These are phyloP conservation scores for Incumbomyces lentus DNA, from an alignment of 2,329 filamentous ascomycete genomes.

Conservation along the genomic window DNA sequence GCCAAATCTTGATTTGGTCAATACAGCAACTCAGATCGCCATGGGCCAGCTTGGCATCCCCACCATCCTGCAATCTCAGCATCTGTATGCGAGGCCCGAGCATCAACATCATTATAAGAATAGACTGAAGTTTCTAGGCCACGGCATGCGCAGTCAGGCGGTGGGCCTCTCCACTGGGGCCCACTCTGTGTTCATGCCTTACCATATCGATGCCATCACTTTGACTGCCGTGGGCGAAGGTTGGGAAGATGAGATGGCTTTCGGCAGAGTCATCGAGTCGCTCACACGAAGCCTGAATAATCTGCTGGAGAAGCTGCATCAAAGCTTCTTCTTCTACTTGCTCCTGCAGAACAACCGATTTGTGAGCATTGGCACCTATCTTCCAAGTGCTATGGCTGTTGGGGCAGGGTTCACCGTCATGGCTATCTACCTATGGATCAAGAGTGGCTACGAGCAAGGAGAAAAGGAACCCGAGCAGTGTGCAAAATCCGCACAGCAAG, in stretches of 20 bases:
- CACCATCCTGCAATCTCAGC: slow-evolving; percentile 58
- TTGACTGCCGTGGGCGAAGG: slow-evolving; percentile 81
- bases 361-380: slow-evolving; percentile 94
- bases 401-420: slow-evolving; percentile 93
- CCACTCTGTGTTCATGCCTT: slow-evolving; percentile 93
- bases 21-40: slow-evolving; percentile 81
- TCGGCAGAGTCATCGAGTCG: slow-evolving; percentile 81
- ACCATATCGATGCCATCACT: slow-evolving; percentile 93
- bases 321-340: slow-evolving; percentile 99
- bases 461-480: slow-evolving; percentile 19
- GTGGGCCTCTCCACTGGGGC: slow-evolving; percentile 80
- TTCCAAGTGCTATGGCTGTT: slow-evolving; percentile 94
- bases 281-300: slow-evolving; percentile 93
- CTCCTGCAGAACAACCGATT: slow-evolving; percentile 86
- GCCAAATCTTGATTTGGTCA: slow-evolving; percentile 90
- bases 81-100: slow-evolving; percentile 53
- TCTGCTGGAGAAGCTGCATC: slow-evolving; percentile 87
- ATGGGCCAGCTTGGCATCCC: slow-evolving; percentile 85
- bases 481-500: slow-evolving; percentile 24
- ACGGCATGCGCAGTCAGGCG: slow-evolving; percentile 86
- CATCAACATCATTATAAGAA: slow-evolving; percentile 69
- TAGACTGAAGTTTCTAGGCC: slow-evolving; percentile 75
- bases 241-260: slow-evolving; percentile 95
- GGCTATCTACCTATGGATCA: slow-evolving; percentile 86
- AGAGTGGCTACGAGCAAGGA: slow-evolving; percentile 54